Percentiles rank a stretch among this genome's conserved stretches.
Conservation (phyloP, 1,139 yeast species). For the Debaryomycetaceae sp. region DNA sequence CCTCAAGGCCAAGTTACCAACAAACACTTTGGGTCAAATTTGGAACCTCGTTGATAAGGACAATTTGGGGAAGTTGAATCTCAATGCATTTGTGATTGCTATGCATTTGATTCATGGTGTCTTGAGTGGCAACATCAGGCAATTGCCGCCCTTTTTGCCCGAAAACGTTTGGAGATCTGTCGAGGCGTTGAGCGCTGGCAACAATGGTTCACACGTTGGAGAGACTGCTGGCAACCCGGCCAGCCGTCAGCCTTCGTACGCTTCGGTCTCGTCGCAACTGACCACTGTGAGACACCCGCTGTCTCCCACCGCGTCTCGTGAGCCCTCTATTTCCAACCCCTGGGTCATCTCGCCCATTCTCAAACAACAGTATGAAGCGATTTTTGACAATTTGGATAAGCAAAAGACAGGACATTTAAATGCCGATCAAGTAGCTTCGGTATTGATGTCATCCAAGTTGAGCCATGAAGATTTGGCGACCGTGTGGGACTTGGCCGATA, state of each 20-base stretch:
- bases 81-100: slow-evolving; percentile 80
- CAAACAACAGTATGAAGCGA: slow-evolving; percentile 71
- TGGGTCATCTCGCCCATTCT: slow-evolving; percentile 71
- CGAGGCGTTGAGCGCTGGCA: background rate
- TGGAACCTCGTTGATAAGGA: slow-evolving; percentile 85
- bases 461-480: slow-evolving; percentile 81
- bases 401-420: slow-evolving; percentile 57
- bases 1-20: slow-evolving; percentile 79
- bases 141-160: slow-evolving; percentile 70
- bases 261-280: slow-evolving; percentile 44
- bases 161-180: slow-evolving; percentile 61
- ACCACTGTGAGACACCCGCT: slow-evolving; percentile 35
- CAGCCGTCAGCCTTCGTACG: slow-evolving; percentile 38
- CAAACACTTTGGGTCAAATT: slow-evolving; percentile 71
- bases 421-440: slow-evolving; percentile 80
- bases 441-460: slow-evolving; percentile 82
- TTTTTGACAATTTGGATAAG: slow-evolving; percentile 76
- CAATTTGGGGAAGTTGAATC: slow-evolving; percentile 65
- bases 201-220: too few species aligned
- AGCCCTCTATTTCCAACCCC: slow-evolving; percentile 25
- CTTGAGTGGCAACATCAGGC: slow-evolving; percentile 60
- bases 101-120: slow-evolving; percentile 91
- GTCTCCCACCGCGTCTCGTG: slow-evolving; percentile 10
- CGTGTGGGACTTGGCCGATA: slow-evolving; percentile 93
- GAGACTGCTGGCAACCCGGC: too few species aligned